Conservation (phyloP, 2,329 filamentous ascomycete genomes). For the Trichoderma sp. region DNA sequence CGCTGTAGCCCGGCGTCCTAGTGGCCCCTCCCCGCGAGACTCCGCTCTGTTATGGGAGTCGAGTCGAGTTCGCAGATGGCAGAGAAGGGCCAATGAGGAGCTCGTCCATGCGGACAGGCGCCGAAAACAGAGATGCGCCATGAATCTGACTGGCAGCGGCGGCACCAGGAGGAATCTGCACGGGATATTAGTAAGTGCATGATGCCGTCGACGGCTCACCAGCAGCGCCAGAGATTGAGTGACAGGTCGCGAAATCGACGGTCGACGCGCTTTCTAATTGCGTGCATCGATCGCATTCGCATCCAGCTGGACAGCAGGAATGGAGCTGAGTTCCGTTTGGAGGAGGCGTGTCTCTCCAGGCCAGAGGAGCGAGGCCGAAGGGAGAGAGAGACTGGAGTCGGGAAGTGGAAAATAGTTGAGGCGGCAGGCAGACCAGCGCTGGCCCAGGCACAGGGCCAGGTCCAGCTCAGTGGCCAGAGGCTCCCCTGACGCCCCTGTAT, state of each 20-base stretch:
- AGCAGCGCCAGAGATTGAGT: neutral
- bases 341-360: constrained; percentile 1
- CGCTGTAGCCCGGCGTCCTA: neutral
- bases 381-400: neutral
- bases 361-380: neutral
- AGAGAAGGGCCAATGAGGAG: constrained; percentile 2
- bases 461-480: neutral
- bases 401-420: constrained; percentile 20
- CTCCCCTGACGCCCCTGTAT: constrained; percentile 24
- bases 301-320: neutral
- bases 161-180: neutral
- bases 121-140: neutral
- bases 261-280: neutral
- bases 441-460: neutral
- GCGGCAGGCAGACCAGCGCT: neutral
- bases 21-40: constrained; percentile 12
- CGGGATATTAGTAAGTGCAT: neutral
- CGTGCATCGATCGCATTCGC: neutral
- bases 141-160: neutral
- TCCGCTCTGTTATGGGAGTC: constrained; percentile 16
- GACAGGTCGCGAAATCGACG: neutral
- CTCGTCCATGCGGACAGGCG: neutral
- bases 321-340: constrained; percentile 17
- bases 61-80: neutral
- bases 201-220: neutral